Conservation (phyloP, 306 rosid genomes). For the Vicia villosa region DNA sequence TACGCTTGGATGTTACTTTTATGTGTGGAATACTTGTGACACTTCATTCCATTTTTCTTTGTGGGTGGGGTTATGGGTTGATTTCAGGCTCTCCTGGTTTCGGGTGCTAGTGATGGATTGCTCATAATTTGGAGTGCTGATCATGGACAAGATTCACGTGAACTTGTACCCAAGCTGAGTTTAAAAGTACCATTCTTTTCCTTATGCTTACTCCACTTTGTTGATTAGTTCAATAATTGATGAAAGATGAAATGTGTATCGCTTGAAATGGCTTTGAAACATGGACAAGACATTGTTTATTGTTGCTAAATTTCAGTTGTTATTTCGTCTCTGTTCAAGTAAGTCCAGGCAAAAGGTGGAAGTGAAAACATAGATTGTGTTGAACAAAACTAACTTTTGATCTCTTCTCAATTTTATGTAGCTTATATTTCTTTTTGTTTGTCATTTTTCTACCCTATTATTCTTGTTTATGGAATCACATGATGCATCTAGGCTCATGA, state of each 20-base stretch:
- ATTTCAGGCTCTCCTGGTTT: conserved; percentile 88
- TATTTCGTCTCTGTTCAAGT: conserved; percentile 33
- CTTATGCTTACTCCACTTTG: conserved; percentile 15
- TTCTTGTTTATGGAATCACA: conserved; percentile 34
- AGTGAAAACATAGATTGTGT: conserved; percentile 15
- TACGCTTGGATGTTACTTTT: conserved; percentile 20
- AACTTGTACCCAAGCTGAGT: conserved; percentile 95
- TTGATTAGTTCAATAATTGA: conserved; percentile 22
- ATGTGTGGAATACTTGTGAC: conserved; percentile 9
- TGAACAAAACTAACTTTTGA: conserved; percentile 11
- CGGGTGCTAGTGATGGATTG: conserved; percentile 96
- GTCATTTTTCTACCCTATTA: conserved; percentile 19
- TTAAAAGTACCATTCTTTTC: conserved; percentile 63
- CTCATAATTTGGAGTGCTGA: conserved; percentile 98
- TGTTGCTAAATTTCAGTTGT: conserved; percentile 28
- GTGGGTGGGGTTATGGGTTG: conserved; percentile 31
- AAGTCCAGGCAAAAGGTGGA: conserved; percentile 4
- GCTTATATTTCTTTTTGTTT: conserved; percentile 7
- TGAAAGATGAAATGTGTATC: conserved; percentile 34
- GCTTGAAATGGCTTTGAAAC: conserved; percentile 30
- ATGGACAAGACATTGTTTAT: conserved; percentile 18
- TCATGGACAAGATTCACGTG: conserved; percentile 94
- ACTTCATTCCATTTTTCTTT: conserved; percentile 13
- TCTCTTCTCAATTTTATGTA: conserved; percentile 13
- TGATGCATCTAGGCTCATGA: conserved; percentile 80